phyloP scores from a whole-genome alignment of 345 rosid genomes.

The Leavenworthia alabamica region DNA sequence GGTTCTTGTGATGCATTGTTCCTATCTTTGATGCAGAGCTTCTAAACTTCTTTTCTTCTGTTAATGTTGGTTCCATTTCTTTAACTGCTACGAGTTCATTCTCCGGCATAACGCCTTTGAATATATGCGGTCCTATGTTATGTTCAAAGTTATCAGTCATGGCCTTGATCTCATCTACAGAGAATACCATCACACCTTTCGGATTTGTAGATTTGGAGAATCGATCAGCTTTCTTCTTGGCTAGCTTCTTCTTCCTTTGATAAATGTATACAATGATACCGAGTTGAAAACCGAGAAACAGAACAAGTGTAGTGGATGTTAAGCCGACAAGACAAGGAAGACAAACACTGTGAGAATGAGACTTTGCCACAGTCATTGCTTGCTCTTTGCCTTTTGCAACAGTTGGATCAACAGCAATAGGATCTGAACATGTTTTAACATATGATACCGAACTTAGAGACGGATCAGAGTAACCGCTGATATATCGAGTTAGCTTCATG shows the following conservation, averaged over 20 bases:
- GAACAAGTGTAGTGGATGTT: slow-evolving; percentile 42
- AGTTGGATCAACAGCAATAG: slow-evolving; percentile 58
- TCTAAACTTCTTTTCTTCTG: slow-evolving; percentile 60
- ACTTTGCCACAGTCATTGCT: slow-evolving; percentile 10
- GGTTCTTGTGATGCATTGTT: slow-evolving; percentile 70
- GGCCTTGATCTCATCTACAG: slow-evolving; percentile 54
- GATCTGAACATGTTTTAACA: slow-evolving; percentile 63
- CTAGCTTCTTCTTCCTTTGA: slow-evolving; percentile 39
- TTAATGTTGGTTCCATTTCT: slow-evolving; percentile 38
- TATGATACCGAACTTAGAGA: slow-evolving; percentile 52
- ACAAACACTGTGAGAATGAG: slow-evolving; percentile 29
- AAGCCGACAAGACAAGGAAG: slow-evolving; percentile 55
- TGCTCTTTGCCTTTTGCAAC: slow-evolving; percentile 22
- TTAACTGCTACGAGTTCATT: slow-evolving; percentile 48
- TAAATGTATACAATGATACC: slow-evolving; percentile 42
- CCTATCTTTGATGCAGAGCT: slow-evolving; percentile 58
- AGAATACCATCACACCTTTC: slow-evolving; percentile 51
- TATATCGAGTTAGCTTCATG: slow-evolving; percentile 41
- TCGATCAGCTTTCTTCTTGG: slow-evolving; percentile 40
- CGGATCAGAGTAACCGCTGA: slow-evolving; percentile 62
- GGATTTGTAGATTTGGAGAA: slow-evolving; percentile 36
- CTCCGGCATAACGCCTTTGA: slow-evolving; percentile 53
- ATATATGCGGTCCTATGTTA: slow-evolving; percentile 49
- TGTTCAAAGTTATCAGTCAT: slow-evolving; percentile 49
- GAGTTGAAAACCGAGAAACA: slow-evolving; percentile 47